These are phyloP conservation scores for Dimargaris xerosporica DNA, from an alignment of 192 early-diverging fungal genomes.

Conservation along the genomic window DNA sequence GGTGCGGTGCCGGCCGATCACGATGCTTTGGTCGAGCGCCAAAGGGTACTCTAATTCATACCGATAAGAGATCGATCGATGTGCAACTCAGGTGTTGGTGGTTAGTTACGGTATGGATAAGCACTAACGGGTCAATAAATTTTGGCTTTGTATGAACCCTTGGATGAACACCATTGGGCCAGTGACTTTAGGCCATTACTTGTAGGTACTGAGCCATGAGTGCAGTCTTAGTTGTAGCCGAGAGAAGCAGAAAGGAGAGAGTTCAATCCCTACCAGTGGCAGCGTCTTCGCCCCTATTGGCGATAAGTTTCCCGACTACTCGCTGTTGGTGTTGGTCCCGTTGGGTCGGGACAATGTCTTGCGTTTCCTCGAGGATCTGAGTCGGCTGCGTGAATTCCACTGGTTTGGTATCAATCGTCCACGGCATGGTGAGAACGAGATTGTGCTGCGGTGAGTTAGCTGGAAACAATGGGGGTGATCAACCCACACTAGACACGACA, in stretches of 20 bases:
- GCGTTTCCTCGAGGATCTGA: constrained; percentile 30
- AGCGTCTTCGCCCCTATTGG: constrained; percentile 18
- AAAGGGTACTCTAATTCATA: background rate
- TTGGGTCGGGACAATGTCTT: constrained; percentile 14
- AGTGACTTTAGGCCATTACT: background rate
- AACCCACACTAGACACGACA: too few species aligned
- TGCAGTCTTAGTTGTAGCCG: background rate
- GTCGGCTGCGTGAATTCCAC: constrained; percentile 33
- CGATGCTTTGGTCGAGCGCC: constrained; percentile 24
- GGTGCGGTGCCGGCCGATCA: constrained; percentile 31
- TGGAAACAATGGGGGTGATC: too few species aligned
- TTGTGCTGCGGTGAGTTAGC: too few species aligned
- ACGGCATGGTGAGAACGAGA: constrained; percentile 3
- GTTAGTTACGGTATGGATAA: background rate
- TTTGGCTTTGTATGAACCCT: background rate
- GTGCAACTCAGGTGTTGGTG: background rate
- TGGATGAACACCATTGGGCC: background rate
- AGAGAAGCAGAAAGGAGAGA: background rate
- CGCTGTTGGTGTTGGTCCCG: constrained; percentile 15
- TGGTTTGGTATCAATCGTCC: constrained; percentile 5
- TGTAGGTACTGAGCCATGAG: background rate
- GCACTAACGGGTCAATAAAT: background rate
- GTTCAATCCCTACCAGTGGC: background rate
- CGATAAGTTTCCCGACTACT: constrained; percentile 31
- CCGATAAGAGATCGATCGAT: background rate